Evolutionary conservation across 1,284 basidiomycete genomes (phyloP).

Genomic region (Ustilago lituana): DNA sequence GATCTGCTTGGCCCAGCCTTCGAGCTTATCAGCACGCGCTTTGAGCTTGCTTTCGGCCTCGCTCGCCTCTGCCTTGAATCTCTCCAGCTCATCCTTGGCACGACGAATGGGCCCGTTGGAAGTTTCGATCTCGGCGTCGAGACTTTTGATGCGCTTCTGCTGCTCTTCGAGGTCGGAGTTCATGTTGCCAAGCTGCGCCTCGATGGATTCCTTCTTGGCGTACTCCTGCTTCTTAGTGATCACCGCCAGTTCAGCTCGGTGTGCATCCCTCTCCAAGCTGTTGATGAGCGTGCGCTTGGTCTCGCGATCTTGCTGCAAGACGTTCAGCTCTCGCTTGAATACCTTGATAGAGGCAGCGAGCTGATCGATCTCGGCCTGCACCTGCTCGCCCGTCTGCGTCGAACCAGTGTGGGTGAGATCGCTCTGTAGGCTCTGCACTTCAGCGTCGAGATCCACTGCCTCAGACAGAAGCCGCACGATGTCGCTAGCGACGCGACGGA

Average conservation of each 20-base stretch:
- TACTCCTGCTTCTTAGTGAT: constrained; percentile 51
- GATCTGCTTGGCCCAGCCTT: constrained; percentile 53
- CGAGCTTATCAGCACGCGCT: constrained; percentile 30
- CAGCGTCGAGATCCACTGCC: constrained; percentile 27
- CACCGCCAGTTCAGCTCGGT: constrained; percentile 68
- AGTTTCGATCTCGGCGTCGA: constrained; percentile 75
- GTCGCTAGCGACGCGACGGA: constrained; percentile 47
- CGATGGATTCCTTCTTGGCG: constrained; percentile 40
- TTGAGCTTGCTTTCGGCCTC: constrained; percentile 72
- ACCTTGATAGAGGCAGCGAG: constrained; percentile 49
- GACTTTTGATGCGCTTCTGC: constrained; percentile 37
- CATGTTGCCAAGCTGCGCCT: constrained; percentile 69
- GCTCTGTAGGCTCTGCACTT: constrained; percentile 45
- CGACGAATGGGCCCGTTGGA: constrained; percentile 76
- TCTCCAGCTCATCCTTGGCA: constrained; percentile 74
- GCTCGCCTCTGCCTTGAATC: constrained; percentile 72
- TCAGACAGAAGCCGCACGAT: constrained; percentile 43
- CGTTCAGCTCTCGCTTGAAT: constrained; percentile 54
- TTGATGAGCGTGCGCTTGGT: constrained; percentile 46
- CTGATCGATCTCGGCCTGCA: constrained; percentile 53
- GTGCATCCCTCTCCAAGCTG: constrained; percentile 44
- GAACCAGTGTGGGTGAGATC: constrained; percentile 53
- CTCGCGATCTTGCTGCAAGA: constrained; percentile 50
- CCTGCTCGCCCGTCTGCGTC: constrained; percentile 53
- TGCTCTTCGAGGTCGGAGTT: constrained; percentile 72